phyloP scores from a whole-genome alignment of 257 asterid genomes.

The Plantago elongata region DNA sequence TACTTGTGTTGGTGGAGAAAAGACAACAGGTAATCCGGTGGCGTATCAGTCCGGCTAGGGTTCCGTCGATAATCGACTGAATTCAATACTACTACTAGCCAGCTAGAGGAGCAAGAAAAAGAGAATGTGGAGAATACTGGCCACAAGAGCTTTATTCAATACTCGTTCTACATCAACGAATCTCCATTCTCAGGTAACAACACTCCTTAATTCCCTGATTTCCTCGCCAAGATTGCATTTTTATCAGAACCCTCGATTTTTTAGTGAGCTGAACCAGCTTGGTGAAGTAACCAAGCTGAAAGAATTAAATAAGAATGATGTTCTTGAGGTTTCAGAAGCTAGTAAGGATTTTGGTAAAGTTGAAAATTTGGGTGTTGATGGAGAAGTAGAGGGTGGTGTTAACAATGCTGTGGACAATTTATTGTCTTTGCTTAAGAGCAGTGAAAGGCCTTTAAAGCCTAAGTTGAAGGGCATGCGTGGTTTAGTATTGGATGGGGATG shows the following conservation, averaged over 20 bases:
- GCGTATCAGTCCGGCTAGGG: no score
- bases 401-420: conserved; percentile 48
- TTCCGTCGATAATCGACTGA: no score
- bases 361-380: conserved; percentile 15
- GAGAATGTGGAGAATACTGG: conserved; percentile 53
- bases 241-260: conserved; percentile 31
- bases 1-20: no score
- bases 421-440: conserved; percentile 70
- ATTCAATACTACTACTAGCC: no score
- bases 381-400: conserved; percentile 14
- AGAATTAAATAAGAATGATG: conserved; percentile 24
- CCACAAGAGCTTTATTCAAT: conserved; percentile 30
- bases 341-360: conserved; percentile 24
- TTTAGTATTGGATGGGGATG: conserved; percentile 46
- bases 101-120: no score
- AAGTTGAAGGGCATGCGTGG: conserved; percentile 39
- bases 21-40: no score
- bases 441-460: conserved; percentile 48
- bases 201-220: conserved; percentile 24
- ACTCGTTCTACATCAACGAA: conserved; percentile 29
- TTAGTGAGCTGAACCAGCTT: conserved; percentile 23
- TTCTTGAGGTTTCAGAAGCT: no score
- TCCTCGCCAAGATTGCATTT: conserved; percentile 16
- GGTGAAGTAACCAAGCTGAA: conserved; percentile 18
- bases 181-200: conserved; percentile 18